phyloP scores from a whole-genome alignment of 257 asterid species.

The Solanum clarkiae region DNA sequence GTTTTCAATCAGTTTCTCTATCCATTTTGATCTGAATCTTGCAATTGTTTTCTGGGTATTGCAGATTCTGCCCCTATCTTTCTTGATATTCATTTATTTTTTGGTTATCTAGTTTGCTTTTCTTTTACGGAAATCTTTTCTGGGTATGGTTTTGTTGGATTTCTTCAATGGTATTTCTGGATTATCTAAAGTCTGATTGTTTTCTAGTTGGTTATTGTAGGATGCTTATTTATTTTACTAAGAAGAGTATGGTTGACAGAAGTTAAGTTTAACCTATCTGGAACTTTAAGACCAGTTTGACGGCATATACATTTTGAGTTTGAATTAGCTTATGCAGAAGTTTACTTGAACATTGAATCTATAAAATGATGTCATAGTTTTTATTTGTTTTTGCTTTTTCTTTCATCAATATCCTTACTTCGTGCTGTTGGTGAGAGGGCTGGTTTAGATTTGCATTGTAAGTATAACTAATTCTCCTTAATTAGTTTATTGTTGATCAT shows the following conservation, averaged over 20 bases:
- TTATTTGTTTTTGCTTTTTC: not conserved
- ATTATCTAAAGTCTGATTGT: not conserved
- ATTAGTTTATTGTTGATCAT: not conserved
- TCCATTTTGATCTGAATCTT: slow-evolving; percentile 1
- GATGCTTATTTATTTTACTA: not conserved
- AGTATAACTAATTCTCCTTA: not conserved
- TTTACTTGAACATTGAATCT: not conserved
- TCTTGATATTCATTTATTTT: not conserved
- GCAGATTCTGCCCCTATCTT: not conserved
- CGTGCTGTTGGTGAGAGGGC: not conserved
- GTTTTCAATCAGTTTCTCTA: not conserved
- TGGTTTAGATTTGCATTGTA: not conserved
- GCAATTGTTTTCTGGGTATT: not conserved
- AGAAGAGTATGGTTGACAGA: not conserved
- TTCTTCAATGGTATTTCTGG: not conserved
- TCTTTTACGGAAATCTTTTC: not conserved
- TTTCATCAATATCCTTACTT: not conserved
- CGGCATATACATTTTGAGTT: not conserved
- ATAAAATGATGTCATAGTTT: not conserved
- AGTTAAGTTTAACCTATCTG: not conserved
- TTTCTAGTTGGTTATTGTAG: not conserved
- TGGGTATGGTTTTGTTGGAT: not conserved
- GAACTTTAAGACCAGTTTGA: not conserved
- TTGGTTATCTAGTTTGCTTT: not conserved
- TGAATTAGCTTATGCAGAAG: not conserved